phyloP scores from a whole-genome alignment of 2,329 filamentous ascomycete genomes.

The Hypoxylon sp. region DNA sequence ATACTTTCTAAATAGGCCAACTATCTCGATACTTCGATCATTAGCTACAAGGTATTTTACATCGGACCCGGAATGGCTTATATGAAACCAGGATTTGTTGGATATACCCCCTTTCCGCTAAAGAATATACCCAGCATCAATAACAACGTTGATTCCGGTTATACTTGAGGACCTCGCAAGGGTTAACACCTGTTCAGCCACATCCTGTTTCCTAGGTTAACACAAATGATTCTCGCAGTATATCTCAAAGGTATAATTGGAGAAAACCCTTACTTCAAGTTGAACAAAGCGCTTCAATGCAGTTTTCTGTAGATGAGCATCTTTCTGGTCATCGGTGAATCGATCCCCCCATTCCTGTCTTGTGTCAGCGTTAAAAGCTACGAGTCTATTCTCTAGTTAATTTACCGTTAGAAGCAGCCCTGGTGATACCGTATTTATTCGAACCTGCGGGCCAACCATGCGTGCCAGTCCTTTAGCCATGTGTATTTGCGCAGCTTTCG shows the following conservation, averaged over 20 bases:
- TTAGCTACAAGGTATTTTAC: too few relatives aligned
- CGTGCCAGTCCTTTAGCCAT: slow-evolving; percentile 63
- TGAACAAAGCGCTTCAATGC: slow-evolving; percentile 68
- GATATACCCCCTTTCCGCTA: neutral
- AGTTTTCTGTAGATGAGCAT: slow-evolving; percentile 62
- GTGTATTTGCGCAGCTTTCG: slow-evolving; percentile 76
- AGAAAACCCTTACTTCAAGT: slow-evolving; percentile 55
- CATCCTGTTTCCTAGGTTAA: slow-evolving; percentile 54
- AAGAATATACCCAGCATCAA: slow-evolving; percentile 56
- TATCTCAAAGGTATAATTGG: slow-evolving; percentile 9
- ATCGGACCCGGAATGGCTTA: neutral
- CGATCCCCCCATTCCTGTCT: slow-evolving; percentile 69
- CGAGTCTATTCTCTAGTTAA: neutral
- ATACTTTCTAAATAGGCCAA: too few relatives aligned
- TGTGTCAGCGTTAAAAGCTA: slow-evolving; percentile 22
- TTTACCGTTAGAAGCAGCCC: slow-evolving; percentile 61
- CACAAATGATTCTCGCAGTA: slow-evolving; percentile 12
- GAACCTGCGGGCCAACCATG: slow-evolving; percentile 61
- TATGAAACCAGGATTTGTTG: neutral
- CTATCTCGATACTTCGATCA: too few relatives aligned
- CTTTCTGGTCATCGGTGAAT: slow-evolving; percentile 67
- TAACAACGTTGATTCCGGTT: slow-evolving; percentile 62
- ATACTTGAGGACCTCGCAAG: slow-evolving; percentile 59
- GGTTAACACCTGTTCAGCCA: slow-evolving; percentile 61
- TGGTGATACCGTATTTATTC: slow-evolving; percentile 67